A percentile compares a stretch with the other conserved stretches of the same genome.
Evolutionary conservation across 2,329 filamentous ascomycete genomes (phyloP).

Genomic region (Trichoderma koningii): DNA sequence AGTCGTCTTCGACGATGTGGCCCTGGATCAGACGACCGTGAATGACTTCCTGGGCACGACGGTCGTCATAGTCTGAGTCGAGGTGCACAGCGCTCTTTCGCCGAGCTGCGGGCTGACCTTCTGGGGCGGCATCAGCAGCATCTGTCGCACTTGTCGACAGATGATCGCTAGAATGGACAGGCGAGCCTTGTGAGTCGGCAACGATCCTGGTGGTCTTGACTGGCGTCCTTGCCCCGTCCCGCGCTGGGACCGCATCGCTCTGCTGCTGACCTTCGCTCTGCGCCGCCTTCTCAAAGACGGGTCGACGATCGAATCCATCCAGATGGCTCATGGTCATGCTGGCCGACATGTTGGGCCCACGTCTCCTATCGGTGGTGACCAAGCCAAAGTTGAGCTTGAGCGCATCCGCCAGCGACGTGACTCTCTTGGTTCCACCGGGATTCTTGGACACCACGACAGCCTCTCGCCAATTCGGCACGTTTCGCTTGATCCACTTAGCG

Average conservation of each 20-base stretch:
- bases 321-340: constrained; percentile 76
- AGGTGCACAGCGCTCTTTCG: constrained; percentile 38
- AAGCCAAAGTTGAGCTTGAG: constrained; percentile 98
- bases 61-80: constrained; percentile 67
- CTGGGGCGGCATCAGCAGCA: constrained; percentile 16
- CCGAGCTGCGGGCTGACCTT: constrained; percentile 29
- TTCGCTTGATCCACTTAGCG: constrained; percentile 90
- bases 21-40: constrained; percentile 89
- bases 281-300: constrained; percentile 43
- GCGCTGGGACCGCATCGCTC: constrained; percentile 30
- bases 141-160: constrained; percentile 17
- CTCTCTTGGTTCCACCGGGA: constrained; percentile 92
- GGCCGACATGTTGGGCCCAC: constrained; percentile 70
- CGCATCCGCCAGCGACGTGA: constrained; percentile 92
- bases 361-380: constrained; percentile 79
- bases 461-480: constrained; percentile 83
- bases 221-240: constrained; percentile 31
- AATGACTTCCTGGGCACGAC: constrained; percentile 84
- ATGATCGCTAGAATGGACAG: constrained; percentile 39
- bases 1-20: constrained; percentile 93
- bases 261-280: constrained; percentile 31
- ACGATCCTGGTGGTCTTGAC: constrained; percentile 39
- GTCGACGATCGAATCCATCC: constrained; percentile 58
- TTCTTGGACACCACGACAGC: constrained; percentile 98
- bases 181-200: constrained; percentile 49